Evolutionary conservation across 78 protist species (phyloP).

Genomic region (Protostelium mycophagum): DNA sequence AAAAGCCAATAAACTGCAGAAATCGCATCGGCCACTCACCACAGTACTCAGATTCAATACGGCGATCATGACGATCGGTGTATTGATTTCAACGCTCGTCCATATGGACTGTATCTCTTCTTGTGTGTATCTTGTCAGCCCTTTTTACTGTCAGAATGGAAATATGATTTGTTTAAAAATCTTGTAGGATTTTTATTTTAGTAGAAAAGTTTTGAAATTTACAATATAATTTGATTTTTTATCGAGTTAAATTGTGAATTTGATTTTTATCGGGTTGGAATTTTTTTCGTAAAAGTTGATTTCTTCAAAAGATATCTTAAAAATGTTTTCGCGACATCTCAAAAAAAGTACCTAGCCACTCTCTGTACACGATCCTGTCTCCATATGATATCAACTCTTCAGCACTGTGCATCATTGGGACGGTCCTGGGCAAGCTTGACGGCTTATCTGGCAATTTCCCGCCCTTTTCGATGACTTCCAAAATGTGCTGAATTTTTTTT

Average conservation of each 20-base stretch:
- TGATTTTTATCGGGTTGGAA: too few species aligned
- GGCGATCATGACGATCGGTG: background rate
- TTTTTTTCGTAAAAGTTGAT: too few species aligned
- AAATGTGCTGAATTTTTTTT: background rate
- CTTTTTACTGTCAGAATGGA: too few species aligned
- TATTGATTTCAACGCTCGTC: background rate
- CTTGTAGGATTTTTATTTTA: too few species aligned
- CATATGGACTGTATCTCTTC: background rate
- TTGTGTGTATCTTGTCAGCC: background rate
- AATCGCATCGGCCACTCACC: too few species aligned
- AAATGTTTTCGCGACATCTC: background rate
- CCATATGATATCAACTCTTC: background rate
- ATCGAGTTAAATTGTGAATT: too few species aligned
- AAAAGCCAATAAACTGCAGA: too few species aligned
- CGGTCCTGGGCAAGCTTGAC: background rate
- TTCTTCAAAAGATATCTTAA: too few species aligned
- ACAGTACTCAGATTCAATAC: background rate
- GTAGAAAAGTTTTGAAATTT: too few species aligned
- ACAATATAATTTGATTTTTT: too few species aligned
- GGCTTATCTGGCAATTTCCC: background rate
- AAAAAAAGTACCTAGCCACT: background rate
- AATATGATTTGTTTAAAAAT: too few species aligned
- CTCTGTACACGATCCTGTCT: background rate
- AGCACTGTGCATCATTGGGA: background rate
- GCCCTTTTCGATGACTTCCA: background rate